These are phyloP conservation scores for Prunus mira DNA, from an alignment of 306 rosid genomes.

Conservation along the genomic window DNA sequence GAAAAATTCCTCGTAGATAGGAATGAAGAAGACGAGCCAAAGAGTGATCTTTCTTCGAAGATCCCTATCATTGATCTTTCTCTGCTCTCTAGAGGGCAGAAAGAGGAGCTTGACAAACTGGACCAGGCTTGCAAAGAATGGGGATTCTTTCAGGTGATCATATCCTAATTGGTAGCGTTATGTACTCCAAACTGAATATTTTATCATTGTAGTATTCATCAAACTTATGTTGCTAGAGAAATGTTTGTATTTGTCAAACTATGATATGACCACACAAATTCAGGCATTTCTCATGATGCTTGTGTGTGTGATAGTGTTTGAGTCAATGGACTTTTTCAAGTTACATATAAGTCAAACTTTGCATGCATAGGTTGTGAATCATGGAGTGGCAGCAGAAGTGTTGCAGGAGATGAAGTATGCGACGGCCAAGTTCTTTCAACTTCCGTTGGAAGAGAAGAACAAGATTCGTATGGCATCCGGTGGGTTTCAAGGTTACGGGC, in stretches of 20 bases:
- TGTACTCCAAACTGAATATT: too few species aligned
- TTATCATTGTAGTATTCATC: neutral
- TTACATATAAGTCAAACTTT: too few species aligned
- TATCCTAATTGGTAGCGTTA: neutral
- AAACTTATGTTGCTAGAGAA: neutral
- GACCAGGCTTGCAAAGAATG: slow-evolving; percentile 39
- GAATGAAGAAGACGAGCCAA: slow-evolving; percentile 6
- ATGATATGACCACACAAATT: too few species aligned
- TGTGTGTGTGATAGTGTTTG: too few species aligned
- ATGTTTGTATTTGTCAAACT: too few species aligned
- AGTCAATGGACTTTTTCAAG: too few species aligned
- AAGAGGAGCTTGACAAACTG: slow-evolving; percentile 33
- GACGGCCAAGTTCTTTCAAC: neutral
- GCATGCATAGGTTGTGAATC: neutral
- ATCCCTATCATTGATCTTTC: slow-evolving; percentile 35
- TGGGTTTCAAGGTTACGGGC: slow-evolving; percentile 36
- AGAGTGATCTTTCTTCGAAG: slow-evolving; percentile 3
- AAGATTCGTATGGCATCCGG: slow-evolving; percentile 28
- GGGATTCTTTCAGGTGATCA: slow-evolving; percentile 45
- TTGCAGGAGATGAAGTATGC: neutral
- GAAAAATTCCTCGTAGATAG: slow-evolving; percentile 28
- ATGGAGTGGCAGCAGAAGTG: neutral
- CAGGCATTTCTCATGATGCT: too few species aligned
- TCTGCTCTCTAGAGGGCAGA: slow-evolving; percentile 29
- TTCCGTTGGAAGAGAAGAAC: slow-evolving; percentile 5